phyloP scores from a whole-genome alignment of 176 grass and related monocot genomes.

The Cenchrus fungigraminus region DNA sequence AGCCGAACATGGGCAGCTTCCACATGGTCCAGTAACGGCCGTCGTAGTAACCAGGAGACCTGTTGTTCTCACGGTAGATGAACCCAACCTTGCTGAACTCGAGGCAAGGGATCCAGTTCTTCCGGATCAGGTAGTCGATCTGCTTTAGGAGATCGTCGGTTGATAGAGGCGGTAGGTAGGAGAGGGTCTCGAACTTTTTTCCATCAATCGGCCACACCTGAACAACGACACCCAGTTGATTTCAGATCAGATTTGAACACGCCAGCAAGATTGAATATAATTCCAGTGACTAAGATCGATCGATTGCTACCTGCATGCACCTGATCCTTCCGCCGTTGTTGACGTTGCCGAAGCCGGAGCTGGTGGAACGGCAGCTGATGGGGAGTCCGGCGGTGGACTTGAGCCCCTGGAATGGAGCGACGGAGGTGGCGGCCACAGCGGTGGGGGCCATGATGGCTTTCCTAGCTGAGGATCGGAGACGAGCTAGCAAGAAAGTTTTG shows the following conservation, averaged over 20 bases:
- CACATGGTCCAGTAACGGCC: conserved; percentile 95
- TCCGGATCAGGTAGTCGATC: conserved; percentile 74
- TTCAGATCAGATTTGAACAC: neutral
- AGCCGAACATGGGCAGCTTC: conserved; percentile 95
- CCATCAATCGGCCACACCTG: conserved; percentile 70
- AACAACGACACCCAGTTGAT: neutral
- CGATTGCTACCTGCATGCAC: conserved; percentile 75
- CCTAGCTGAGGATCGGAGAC: neutral
- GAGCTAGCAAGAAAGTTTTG: too few relatives aligned
- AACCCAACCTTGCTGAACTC: conserved; percentile 73
- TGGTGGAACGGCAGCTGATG: conserved; percentile 33
- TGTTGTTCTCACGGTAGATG: conserved; percentile 57
- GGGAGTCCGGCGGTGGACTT: conserved; percentile 54
- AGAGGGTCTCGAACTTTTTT: conserved; percentile 88
- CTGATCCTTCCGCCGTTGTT: conserved; percentile 68
- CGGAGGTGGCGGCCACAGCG: conserved; percentile 51
- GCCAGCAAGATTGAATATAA: neutral
- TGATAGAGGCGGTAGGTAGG: conserved; percentile 62
- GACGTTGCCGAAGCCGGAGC: conserved; percentile 35
- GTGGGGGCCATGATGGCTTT: conserved; percentile 56
- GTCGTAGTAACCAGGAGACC: conserved; percentile 73
- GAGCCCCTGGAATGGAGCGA: conserved; percentile 62
- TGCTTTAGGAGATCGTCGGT: conserved; percentile 65
- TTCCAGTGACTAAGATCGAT: neutral
- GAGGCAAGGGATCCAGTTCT: conserved; percentile 71